phyloP scores from a whole-genome alignment of 805 yeast genomes.

The Candida oleophila region DNA sequence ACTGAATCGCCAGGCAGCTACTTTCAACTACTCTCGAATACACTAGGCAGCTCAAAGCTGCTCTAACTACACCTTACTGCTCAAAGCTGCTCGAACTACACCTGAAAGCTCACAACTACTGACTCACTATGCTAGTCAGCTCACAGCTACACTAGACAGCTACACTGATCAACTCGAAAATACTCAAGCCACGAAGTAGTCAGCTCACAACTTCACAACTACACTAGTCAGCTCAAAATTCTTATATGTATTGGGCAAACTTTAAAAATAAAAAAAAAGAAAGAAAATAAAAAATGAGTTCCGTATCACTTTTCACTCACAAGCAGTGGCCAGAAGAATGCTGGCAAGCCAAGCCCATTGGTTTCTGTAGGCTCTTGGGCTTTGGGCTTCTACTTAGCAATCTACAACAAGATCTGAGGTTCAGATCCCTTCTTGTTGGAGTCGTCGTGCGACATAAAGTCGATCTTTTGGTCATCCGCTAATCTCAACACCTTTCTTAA shows the following conservation, averaged over 20 bases:
- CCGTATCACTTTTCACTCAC: background rate
- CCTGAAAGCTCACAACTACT: too few relatives aligned
- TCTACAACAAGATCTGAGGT: slow-evolving; percentile 34
- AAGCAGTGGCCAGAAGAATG: background rate
- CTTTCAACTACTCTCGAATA: too few relatives aligned
- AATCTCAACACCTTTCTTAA: slow-evolving; percentile 84
- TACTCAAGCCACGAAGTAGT: too few relatives aligned
- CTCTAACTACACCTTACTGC: too few relatives aligned
- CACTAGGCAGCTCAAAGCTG: too few relatives aligned
- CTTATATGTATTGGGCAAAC: slow-evolving; percentile 8
- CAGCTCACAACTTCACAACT: too few relatives aligned
- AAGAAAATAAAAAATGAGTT: background rate
- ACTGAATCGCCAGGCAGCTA: too few relatives aligned
- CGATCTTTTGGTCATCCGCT: slow-evolving; percentile 71
- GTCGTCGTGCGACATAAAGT: slow-evolving; percentile 71
- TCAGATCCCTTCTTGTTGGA: slow-evolving; percentile 40
- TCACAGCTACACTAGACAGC: background rate
- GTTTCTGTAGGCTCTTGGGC: too few relatives aligned
- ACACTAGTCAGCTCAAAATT: background rate
- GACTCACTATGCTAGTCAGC: too few relatives aligned
- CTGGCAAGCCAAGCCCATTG: background rate
- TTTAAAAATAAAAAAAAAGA: slow-evolving; percentile 6
- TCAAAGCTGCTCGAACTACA: too few relatives aligned
- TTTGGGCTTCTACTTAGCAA: too few relatives aligned
- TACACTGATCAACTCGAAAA: background rate